Evolutionary conservation across 768 basidiomycete species (phyloP), one percentile per base, ranked within the genome.

Genomic region (Hygrophoropsis aurantiaca): DNA sequence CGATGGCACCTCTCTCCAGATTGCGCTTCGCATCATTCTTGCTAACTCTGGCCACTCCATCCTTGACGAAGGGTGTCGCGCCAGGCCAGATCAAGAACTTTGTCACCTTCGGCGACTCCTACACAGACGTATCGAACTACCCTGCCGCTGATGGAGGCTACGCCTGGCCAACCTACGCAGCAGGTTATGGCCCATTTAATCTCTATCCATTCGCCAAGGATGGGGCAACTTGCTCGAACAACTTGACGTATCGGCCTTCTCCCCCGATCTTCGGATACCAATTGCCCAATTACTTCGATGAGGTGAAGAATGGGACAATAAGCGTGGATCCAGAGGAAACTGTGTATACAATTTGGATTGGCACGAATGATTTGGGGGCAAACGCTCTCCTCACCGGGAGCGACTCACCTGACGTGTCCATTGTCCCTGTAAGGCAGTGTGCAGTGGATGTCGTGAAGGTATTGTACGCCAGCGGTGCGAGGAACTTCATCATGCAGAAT

Each of bases 401-500:
- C 24, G 69, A 71, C 48, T 63, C 41, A 2, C 57, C 67, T 4
- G 66, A 68, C 4, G 78, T 78, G n/a, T 80, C 77, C 2, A 53
- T 83, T 33, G 78, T 80, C 11, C 73, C 82, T 42, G 78, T 79
- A 0, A 71, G 73, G 8, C 56, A 51, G 13, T 85, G 82, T 57
- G 78, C 78, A 61, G 68, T 82, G 2, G 74, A 80, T 51, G 82
- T 79, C 79, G 74, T 84, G 19, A 76, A 74, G 54, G 67, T 69
- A 3, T 51, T 84, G 37, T 80, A 82, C 56, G 54, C 70, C 9
- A 70, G 61, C 41, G 82, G 82, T 4, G 81, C 79, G 6, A 67
- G 81, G 42, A 83, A 83, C 54, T 82, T 85, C 60, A 56, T 84
- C 27, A 80, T 83, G 65, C 80, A 81, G 51, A 82, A 83, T 50